Base-by-base conservation (phyloP, 1,284 basidiomycete genomes). In the Chalciporus piperatoides region DNA sequence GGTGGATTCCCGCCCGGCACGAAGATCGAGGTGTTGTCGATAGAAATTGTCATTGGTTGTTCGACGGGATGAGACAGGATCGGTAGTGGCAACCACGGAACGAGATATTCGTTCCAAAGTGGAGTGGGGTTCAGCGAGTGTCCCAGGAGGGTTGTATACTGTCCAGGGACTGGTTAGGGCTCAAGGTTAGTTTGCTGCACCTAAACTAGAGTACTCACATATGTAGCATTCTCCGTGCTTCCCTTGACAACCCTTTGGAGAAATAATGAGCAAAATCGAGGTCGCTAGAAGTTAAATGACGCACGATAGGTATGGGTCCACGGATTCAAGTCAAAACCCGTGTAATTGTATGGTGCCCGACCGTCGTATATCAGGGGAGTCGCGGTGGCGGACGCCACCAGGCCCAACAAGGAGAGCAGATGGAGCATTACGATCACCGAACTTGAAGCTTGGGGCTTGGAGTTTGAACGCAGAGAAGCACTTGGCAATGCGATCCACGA, bases 11-110 rank as follows among this genome's bases (percentile, higher is more conserved):
- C 67, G 2, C 81, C 80, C 0, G 80, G 80, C n/a, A 74, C 57
- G 57, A 83, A 83, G 35, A 82, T 64, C 14, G 81, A 82, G 42
- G 69, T 72, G 60, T 81, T 80, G 62, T 82, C 79, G 48, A 82
- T 79, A 6, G 74, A 71, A 41, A 79, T 68, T 24, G 71, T 70
- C 37, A 82, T 64, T 0, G 71, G 65, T 59, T 82, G 78, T 51
- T 82, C 81, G 4, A 54, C 62, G 3, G 69, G 59, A 36, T 45
- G 43, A 11, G 36, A 39, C 4, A 27, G 28, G 14, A 35, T 21
- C 15, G 36, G 40, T 5, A 41, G 24, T 1, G 36, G 41, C 9
- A 2, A 10, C 6, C 2, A 14, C 12, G 43, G 41, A 23, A 39
- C 5, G 7, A n/a, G 1, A n/a, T 33, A 41, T 5, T 11, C 5